A percentile compares a stretch with the other conserved stretches of the same genome.
phyloP scores from a whole-genome alignment of 352 stramenopile species.

The Pythium sukuiense region DNA sequence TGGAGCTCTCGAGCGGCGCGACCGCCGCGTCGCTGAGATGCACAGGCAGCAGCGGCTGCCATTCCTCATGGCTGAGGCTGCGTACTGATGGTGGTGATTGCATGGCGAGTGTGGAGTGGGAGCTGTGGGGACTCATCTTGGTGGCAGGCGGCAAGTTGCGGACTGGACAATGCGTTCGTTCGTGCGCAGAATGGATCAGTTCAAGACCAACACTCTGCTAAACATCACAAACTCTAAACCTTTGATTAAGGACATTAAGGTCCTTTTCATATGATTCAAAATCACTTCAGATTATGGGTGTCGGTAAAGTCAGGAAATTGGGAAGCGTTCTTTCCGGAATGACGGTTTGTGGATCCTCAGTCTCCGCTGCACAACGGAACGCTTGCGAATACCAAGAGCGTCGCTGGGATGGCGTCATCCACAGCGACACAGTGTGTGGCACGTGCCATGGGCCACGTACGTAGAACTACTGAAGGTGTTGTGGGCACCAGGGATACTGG shows the following conservation, averaged over 20 bases:
- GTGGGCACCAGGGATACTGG: no score
- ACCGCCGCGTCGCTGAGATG: background rate
- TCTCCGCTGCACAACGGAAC: background rate
- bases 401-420: background rate
- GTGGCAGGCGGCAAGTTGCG: background rate
- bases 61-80: background rate
- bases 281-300: no score
- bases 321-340: no score
- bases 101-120: background rate
- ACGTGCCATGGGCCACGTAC: background rate
- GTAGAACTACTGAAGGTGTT: background rate
- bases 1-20: conserved; percentile 4
- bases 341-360: no score
- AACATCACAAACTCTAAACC: no score
- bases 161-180: background rate
- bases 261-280: no score
- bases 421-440: background rate
- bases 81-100: background rate
- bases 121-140: background rate
- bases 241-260: no score
- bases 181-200: no score
- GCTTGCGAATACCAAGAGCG: background rate
- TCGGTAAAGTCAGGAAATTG: no score
- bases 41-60: conserved; percentile 8
- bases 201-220: background rate